Evolutionary conservation across 2,329 filamentous ascomycete species (phyloP).

Genomic region (Parascedosporium putredinis): DNA sequence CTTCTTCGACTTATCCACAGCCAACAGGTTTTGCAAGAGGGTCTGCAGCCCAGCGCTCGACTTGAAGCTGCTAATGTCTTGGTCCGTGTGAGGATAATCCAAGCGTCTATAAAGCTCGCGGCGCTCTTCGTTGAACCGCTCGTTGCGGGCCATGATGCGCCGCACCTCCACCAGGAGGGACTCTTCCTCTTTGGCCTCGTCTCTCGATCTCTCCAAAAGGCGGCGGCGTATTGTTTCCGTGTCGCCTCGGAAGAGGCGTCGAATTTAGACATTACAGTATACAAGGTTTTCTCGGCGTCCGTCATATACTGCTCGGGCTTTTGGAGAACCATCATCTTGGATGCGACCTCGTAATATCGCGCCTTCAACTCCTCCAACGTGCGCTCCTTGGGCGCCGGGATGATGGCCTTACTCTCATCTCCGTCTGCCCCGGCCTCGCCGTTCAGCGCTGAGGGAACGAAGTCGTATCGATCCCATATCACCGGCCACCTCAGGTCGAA

Average conservation of each 20-base stretch:
- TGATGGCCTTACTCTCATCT: constrained; percentile 41
- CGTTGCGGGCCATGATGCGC: constrained; percentile 77
- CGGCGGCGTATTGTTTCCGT: constrained; percentile 76
- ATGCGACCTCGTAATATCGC: constrained; percentile 79
- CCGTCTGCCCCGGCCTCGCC: constrained; percentile 34
- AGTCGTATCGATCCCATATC: constrained; percentile 90
- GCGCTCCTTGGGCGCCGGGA: constrained; percentile 44
- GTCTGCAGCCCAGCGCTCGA: constrained; percentile 70
- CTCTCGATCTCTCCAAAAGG: constrained; percentile 69
- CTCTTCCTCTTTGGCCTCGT: constrained; percentile 89
- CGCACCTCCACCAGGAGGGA: constrained; percentile 82
- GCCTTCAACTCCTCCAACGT: constrained; percentile 85
- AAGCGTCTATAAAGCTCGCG: constrained; percentile 78
- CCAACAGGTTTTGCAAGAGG: constrained; percentile 72
- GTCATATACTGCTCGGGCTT: constrained; percentile 83
- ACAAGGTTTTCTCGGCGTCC: constrained; percentile 66
- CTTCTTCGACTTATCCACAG: constrained; percentile 81
- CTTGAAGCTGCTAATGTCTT: constrained; percentile 69
- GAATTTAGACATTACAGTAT: constrained; percentile 81
- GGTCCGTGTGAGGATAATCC: constrained; percentile 62
- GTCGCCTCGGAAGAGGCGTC: constrained; percentile 67
- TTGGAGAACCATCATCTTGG: constrained; percentile 69
- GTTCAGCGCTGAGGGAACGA: constrained; percentile 35
- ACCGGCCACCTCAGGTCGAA: constrained; percentile 86
- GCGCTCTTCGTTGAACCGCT: constrained; percentile 78